phyloP scores from a whole-genome alignment of 208 protist genomes.

The Trypanosoma rangeli region DNA sequence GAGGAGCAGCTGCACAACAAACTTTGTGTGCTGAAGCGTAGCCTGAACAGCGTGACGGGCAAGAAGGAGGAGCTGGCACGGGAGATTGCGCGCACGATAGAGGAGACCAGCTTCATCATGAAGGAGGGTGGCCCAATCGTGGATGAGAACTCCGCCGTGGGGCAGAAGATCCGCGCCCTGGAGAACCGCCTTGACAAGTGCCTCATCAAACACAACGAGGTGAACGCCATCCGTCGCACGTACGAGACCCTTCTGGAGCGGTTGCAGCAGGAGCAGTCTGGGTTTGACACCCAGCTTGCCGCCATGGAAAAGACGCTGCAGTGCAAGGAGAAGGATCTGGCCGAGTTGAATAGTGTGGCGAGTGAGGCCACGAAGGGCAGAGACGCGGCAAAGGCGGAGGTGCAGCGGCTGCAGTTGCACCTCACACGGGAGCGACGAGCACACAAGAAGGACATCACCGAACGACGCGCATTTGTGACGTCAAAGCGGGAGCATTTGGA shows the following conservation, averaged over 20 bases:
- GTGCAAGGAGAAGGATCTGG: conserved; percentile 89
- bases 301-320: conserved; percentile 88
- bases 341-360: conserved; percentile 88
- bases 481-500: conserved; percentile 75
- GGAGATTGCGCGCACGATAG: conserved; percentile 51
- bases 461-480: conserved; percentile 79
- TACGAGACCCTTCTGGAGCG: conserved; percentile 95
- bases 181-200: conserved; percentile 97
- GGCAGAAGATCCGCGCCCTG: conserved; percentile 91
- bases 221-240: conserved; percentile 92
- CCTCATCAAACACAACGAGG: conserved; percentile 97
- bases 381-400: conserved; percentile 83
- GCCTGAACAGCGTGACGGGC: conserved; percentile 82
- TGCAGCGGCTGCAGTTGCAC: conserved; percentile 66
- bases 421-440: conserved; percentile 70
- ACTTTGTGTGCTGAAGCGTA: conserved; percentile 76
- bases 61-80: conserved; percentile 66
- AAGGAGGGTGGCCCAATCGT: conserved; percentile 56
- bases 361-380: conserved; percentile 77
- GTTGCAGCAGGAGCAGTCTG: conserved; percentile 91
- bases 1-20: conserved; percentile 83
- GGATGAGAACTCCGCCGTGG: conserved; percentile 76
- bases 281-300: conserved; percentile 90
- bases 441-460: conserved; percentile 85
- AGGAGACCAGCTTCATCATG: conserved; percentile 54